Percentiles rank a stretch among this genome's conserved stretches.
phyloP scores from a whole-genome alignment of 257 asterid genomes.

The Forsythia viridissima region DNA sequence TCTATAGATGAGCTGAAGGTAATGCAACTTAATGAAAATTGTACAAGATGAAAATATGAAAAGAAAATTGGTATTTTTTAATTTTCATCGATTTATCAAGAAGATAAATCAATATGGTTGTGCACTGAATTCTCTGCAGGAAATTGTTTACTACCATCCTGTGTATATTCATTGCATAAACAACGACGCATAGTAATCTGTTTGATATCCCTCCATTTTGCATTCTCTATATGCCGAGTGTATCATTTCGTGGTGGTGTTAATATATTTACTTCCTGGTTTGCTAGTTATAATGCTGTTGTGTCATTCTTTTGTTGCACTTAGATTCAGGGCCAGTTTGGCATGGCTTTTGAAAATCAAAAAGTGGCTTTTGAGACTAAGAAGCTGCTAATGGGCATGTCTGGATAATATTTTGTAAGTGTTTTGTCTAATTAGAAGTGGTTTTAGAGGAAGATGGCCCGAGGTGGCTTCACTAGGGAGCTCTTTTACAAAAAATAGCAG shows the following conservation, averaged over 20 bases:
- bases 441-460: no score
- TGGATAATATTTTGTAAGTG: no score
- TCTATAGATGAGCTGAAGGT: slow-evolving; percentile 14
- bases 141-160: background rate
- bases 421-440: no score
- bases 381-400: no score
- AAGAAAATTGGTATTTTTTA: background rate
- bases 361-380: no score
- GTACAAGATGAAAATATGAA: background rate
- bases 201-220: background rate
- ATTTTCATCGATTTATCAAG: background rate
- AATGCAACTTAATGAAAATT: background rate
- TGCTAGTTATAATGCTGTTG: background rate
- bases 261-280: background rate
- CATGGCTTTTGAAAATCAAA: no score
- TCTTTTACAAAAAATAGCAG: no score
- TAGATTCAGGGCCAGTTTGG: background rate
- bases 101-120: background rate
- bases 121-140: background rate
- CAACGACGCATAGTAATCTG: background rate
- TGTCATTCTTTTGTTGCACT: background rate
- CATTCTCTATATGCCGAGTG: background rate
- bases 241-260: background rate
- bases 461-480: no score
- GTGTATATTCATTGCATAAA: background rate